Evolutionary conservation across 805 yeast genomes (phyloP).

Genomic region (Lipomyces sp.): DNA sequence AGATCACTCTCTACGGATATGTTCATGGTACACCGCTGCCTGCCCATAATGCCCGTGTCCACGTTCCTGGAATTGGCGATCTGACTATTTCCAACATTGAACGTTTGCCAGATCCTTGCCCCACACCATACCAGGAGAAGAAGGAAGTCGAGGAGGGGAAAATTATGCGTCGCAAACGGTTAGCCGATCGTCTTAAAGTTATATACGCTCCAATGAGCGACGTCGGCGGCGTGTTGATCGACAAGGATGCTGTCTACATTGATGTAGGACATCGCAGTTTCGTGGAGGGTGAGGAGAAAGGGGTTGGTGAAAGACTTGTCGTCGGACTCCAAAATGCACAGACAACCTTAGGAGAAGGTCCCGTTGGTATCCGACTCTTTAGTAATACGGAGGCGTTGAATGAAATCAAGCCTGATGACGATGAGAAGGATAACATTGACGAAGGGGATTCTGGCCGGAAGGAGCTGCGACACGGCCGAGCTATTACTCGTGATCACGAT

Average conservation of each 20-base stretch:
- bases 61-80: constrained; percentile 96
- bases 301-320: constrained; percentile 85
- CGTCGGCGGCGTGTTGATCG: constrained; percentile 97
- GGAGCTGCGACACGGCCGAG: constrained; percentile 36
- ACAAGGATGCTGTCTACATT: constrained; percentile 95
- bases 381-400: constrained; percentile 55
- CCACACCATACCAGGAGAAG: constrained; percentile 92
- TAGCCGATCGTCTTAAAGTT: constrained; percentile 91
- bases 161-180: constrained; percentile 73
- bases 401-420: constrained; percentile 48
- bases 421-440: constrained; percentile 51
- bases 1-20: constrained; percentile 90
- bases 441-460: constrained; percentile 45
- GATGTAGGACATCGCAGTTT: constrained; percentile 68
- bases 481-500: constrained; percentile 21
- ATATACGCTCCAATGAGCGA: constrained; percentile 99
- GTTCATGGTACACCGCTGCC: constrained; percentile 91
- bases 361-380: constrained; percentile 76
- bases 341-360: constrained; percentile 61
- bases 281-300: constrained; percentile 61
- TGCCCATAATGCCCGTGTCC: constrained; percentile 70
- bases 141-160: constrained; percentile 76
- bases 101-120: constrained; percentile 97
- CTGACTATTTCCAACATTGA: constrained; percentile 75
- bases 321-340: constrained; percentile 77